A percentile compares a stretch with the other conserved stretches of the same genome.
Conservation (phyloP, 345 rosid genomes). For the Gossypium anomalum region DNA sequence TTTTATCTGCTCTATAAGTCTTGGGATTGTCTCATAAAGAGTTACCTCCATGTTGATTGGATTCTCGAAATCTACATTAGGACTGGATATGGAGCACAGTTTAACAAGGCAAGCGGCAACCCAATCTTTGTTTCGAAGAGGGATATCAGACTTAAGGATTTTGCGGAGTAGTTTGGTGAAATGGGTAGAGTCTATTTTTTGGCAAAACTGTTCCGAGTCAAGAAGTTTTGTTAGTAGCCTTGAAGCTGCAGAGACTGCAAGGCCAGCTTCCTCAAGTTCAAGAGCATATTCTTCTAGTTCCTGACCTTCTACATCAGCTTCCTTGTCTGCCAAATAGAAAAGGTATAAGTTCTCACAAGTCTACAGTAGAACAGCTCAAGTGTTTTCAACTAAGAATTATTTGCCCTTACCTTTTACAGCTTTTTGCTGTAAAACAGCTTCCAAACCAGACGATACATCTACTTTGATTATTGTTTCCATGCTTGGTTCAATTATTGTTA, state of each 20-base stretch:
- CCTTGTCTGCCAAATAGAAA: constrained; percentile 35
- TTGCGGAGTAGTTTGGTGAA: constrained; percentile 39
- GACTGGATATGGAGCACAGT: constrained; percentile 39
- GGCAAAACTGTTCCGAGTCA: constrained; percentile 50
- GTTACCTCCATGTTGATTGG: constrained; percentile 66
- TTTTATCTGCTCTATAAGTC: constrained; percentile 59
- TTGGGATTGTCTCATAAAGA: constrained; percentile 71
- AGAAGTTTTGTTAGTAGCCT: constrained; percentile 72
- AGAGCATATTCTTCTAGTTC: constrained; percentile 55
- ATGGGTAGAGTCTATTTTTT: constrained; percentile 26
- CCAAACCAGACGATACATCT: constrained; percentile 53
- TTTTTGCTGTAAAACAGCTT: constrained; percentile 54
- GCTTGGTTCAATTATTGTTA: constrained; percentile 36
- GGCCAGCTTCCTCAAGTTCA: constrained; percentile 72
- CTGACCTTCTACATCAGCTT: constrained; percentile 44
- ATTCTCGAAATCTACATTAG: constrained; percentile 30
- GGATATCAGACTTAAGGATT: constrained; percentile 47
- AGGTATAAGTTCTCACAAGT: not conserved
- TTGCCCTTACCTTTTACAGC: constrained; percentile 46
- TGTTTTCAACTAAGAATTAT: not conserved
- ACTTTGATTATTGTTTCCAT: constrained; percentile 39
- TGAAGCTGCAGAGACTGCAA: constrained; percentile 53
- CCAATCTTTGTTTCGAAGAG: constrained; percentile 64
- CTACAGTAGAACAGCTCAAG: not conserved
- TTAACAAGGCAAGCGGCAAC: constrained; percentile 77